phyloP scores from a whole-genome alignment of 1,139 yeast species.

The Lizanozyma gosingica region DNA sequence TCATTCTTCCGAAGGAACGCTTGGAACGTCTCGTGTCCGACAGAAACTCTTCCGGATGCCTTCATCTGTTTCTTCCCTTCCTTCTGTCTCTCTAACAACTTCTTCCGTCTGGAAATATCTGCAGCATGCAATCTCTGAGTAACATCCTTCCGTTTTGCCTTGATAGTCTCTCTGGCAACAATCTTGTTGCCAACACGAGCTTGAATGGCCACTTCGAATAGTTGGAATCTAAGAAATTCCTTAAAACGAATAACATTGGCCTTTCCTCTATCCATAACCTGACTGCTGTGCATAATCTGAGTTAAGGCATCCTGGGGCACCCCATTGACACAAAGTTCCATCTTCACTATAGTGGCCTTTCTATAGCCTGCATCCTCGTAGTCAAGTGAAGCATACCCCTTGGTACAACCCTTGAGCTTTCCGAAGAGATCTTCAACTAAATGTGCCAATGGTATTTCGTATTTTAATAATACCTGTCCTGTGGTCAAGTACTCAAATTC shows the following conservation, averaged over 20 bases:
- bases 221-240: slow-evolving; percentile 68
- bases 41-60: slow-evolving; percentile 66
- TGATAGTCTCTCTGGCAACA: slow-evolving; percentile 86
- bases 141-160: slow-evolving; percentile 90
- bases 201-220: slow-evolving; percentile 89
- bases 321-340: slow-evolving; percentile 87
- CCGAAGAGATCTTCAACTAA: slow-evolving; percentile 94
- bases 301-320: slow-evolving; percentile 87
- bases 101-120: slow-evolving; percentile 84
- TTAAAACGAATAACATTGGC: slow-evolving; percentile 80
- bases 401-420: slow-evolving; percentile 77
- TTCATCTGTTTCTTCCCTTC: slow-evolving; percentile 88
- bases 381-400: slow-evolving; percentile 90
- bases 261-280: slow-evolving; percentile 62
- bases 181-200: slow-evolving; percentile 80
- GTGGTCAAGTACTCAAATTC: slow-evolving; percentile 72
- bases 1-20: slow-evolving; percentile 38
- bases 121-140: slow-evolving; percentile 88
- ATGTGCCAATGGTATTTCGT: slow-evolving; percentile 78
- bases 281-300: slow-evolving; percentile 77
- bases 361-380: slow-evolving; percentile 89
- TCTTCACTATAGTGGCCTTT: slow-evolving; percentile 71
- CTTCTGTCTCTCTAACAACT: slow-evolving; percentile 79
- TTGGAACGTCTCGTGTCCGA: slow-evolving; percentile 80
- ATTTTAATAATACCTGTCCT: slow-evolving; percentile 75